phyloP scores from a whole-genome alignment of 768 basidiomycete genomes.

The Xerocomus potaroensis region DNA sequence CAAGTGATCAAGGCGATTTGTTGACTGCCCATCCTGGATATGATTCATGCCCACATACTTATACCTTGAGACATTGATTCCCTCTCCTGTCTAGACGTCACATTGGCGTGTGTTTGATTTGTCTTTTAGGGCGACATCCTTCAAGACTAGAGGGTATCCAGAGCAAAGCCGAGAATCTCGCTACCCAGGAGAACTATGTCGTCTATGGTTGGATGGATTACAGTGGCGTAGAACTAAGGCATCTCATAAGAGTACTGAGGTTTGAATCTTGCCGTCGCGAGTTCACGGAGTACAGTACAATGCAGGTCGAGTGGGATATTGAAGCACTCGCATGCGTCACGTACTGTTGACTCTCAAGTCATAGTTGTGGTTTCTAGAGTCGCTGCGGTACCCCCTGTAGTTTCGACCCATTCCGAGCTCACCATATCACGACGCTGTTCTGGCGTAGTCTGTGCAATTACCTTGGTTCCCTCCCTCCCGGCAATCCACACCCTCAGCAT shows the following conservation, averaged over 20 bases:
- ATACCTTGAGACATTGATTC: neutral
- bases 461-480: constrained; percentile 10
- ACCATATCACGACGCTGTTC: neutral
- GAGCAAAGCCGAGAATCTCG: neutral
- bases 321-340: constrained; percentile 7
- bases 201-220: constrained; percentile 10
- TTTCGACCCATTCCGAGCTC: neutral
- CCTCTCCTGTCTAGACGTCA: neutral
- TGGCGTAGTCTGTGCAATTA: constrained; percentile 7
- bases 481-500: constrained; percentile 7
- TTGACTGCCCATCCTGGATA: constrained; percentile 1
- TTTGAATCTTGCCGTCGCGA: constrained; percentile 1
- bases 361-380: constrained; percentile 3
- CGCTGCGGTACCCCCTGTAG: constrained; percentile 2
- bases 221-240: neutral
- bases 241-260: constrained; percentile 1
- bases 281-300: neutral
- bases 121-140: neutral
- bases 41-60: neutral
- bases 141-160: neutral
- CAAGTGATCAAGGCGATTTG: neutral
- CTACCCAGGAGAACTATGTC: constrained; percentile 3
- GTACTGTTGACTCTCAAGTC: constrained; percentile 5
- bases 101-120: constrained; percentile 2
- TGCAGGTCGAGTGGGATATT: neutral